Percentiles rank a stretch among this genome's conserved stretches.
Conservation (phyloP, 2,329 filamentous ascomycete genomes). For the Xylaria sp. region DNA sequence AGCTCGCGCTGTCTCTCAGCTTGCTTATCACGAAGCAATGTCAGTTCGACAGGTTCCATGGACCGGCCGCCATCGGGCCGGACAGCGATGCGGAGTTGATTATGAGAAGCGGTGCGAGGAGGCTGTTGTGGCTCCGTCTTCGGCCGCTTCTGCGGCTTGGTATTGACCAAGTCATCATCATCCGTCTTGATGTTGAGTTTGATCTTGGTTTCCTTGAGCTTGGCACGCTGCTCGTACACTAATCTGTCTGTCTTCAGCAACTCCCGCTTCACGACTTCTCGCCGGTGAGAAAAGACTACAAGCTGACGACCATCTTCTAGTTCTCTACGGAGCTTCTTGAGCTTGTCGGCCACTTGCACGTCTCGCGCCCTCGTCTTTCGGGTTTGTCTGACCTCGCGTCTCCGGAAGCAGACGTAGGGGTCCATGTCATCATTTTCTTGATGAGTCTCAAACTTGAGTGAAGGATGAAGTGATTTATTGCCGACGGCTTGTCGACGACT, state of each 20-base stretch:
- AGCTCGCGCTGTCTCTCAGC: conserved; percentile 86
- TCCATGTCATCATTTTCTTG: conserved; percentile 95
- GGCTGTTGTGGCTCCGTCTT: conserved; percentile 69
- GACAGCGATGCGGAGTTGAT: conserved; percentile 74
- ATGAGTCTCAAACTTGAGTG: conserved; percentile 92
- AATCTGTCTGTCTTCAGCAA: conserved; percentile 77
- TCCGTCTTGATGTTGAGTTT: conserved; percentile 89
- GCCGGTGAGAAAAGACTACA: conserved; percentile 78
- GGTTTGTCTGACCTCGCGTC: conserved; percentile 91
- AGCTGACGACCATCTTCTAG: conserved; percentile 88
- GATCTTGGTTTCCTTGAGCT: conserved; percentile 88
- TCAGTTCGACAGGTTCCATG: conserved; percentile 78
- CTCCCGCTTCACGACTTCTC: conserved; percentile 83
- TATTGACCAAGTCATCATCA: conserved; percentile 92
- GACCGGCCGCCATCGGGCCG: conserved; percentile 75
- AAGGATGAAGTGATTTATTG: conserved; percentile 79
- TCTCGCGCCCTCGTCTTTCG: conserved; percentile 95
- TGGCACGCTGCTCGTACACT: conserved; percentile 83
- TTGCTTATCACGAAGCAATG: conserved; percentile 78
- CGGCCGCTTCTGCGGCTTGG: conserved; percentile 78
- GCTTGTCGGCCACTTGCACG: conserved; percentile 91
- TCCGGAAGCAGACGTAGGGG: conserved; percentile 97
- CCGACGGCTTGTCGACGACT: conserved; percentile 70
- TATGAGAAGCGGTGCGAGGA: conserved; percentile 65
- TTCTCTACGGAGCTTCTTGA: conserved; percentile 90